phyloP scores from a whole-genome alignment of 2,329 filamentous ascomycete species.

The Pseudogymnoascus sp. region DNA sequence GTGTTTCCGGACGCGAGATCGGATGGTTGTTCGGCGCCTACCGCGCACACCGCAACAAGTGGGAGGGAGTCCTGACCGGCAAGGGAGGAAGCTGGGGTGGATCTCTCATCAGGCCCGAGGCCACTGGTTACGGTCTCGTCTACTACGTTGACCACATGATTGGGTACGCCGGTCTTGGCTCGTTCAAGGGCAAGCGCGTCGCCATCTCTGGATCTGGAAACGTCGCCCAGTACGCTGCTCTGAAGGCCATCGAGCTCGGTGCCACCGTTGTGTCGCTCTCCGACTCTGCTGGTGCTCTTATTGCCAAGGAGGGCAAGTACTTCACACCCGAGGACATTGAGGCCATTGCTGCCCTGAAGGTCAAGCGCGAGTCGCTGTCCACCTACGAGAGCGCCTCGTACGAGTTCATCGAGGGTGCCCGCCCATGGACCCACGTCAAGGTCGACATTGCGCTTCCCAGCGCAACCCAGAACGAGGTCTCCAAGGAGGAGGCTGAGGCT shows the following conservation, averaged over 20 bases:
- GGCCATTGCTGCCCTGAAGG: constrained; percentile 76
- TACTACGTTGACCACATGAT: constrained; percentile 98
- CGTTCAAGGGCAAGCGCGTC: constrained; percentile 84
- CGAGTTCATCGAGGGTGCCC: constrained; percentile 78
- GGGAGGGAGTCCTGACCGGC: constrained; percentile 93
- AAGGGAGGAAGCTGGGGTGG: constrained; percentile 94
- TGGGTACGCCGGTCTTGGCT: constrained; percentile 76
- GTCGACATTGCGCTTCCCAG: constrained; percentile 88
- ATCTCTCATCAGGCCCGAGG: constrained; percentile 88
- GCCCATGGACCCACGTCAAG: constrained; percentile 85
- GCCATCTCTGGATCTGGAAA: constrained; percentile 96
- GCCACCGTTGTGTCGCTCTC: constrained; percentile 87
- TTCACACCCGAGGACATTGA: constrained; percentile 75
- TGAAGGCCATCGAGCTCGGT: constrained; percentile 94
- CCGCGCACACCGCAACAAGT: constrained; percentile 78
- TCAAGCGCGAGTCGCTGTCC: constrained; percentile 74
- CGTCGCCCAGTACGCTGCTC: constrained; percentile 93
- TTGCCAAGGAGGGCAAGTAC: constrained; percentile 60
- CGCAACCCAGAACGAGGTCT: constrained; percentile 97
- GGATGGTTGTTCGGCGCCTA: constrained; percentile 94
- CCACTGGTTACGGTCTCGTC: constrained; percentile 90
- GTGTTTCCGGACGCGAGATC: constrained; percentile 84
- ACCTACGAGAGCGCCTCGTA: constrained; percentile 60
- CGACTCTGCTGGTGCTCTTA: constrained; percentile 78
- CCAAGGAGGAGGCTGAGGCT: constrained; percentile 76